Percentiles rank a stretch among this genome's conserved stretches.
phyloP scores from a whole-genome alignment of 768 basidiomycete genomes.

The Paxillus rubicundulus region DNA sequence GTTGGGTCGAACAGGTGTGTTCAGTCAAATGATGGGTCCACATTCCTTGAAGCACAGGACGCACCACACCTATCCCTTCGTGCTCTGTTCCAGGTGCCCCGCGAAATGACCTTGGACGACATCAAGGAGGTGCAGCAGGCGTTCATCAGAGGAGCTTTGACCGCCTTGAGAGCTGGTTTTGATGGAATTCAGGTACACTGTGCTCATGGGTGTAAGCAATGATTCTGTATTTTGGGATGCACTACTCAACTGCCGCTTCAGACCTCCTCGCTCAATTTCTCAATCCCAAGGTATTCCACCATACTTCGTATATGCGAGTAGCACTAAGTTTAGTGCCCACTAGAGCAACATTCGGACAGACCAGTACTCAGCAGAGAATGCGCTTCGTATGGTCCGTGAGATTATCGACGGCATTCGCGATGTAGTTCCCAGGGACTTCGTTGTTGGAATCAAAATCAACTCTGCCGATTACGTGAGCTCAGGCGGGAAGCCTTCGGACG shows the following conservation, averaged over 20 bases:
- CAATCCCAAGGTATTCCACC: constrained; percentile 55
- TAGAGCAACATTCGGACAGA: constrained; percentile 60
- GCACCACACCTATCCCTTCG: constrained; percentile 29
- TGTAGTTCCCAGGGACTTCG: constrained; percentile 54
- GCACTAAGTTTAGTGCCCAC: constrained; percentile 9
- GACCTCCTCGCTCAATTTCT: constrained; percentile 81
- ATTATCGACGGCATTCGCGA: constrained; percentile 57
- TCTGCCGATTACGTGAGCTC: constrained; percentile 65
- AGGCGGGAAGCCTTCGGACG: constrained; percentile 26
- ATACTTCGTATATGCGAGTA: constrained; percentile 1
- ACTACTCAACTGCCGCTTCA: constrained; percentile 23
- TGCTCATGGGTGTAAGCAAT: constrained; percentile 76
- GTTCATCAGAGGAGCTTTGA: constrained; percentile 65
- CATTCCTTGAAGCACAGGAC: constrained; percentile 4
- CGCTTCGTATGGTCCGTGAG: constrained; percentile 55
- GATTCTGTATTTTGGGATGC: not conserved
- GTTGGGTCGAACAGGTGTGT: constrained; percentile 36
- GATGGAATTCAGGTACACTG: constrained; percentile 86
- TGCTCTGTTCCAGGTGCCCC: constrained; percentile 63
- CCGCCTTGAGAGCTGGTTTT: constrained; percentile 70
- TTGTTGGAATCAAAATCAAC: constrained; percentile 78
- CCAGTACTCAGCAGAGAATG: constrained; percentile 50
- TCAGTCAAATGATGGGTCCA: constrained; percentile 5
- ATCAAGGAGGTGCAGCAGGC: constrained; percentile 56
- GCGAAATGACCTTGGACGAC: constrained; percentile 54